Base-by-base conservation (phyloP, 169 alveolate species). In the Babesia ovis region DNA sequence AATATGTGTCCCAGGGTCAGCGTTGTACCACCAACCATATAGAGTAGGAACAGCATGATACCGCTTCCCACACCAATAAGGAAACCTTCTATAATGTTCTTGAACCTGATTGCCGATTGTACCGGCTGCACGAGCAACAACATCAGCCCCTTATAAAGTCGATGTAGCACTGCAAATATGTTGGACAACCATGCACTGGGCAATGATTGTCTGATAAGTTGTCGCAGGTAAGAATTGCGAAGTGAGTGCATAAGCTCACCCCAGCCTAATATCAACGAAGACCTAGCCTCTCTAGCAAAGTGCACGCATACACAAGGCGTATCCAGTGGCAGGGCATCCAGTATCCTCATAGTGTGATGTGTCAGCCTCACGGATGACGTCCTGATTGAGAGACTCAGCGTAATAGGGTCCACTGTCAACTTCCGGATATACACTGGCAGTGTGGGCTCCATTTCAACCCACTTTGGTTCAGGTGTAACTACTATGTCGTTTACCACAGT, bases 161-260 rank as follows among this genome's bases (percentile, higher is more conserved):
- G 96, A 50, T 89, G 77, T 46, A 92, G 73, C 56, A 92, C 73
- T 3, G 97, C 97, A 50, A 91, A 76, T 12, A 95, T 85, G 68
- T 93, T 91, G 32, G 95, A 89, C 51, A 93, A 85, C 93, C 96
- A 92, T 23, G 94, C 95, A 14, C 93, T 90, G 25, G 97, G 97
- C 29, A 94, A 80, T 5, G 96, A 91, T 60, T 92, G 94, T 54
- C 97, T 84, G 41, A 93, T 86, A 27, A 94, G 84, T 69, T 93
- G 95, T 46, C 95, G 84, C 60, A 94, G 82, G 87, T 94, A 94
- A 14, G 95, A 83, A 60, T 91, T 76, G 37, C 88, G 56, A 57
- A 93, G 84, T 18, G 93, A 85, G 42, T 91, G 92, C 62, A 86
- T 56, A 23, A 94, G 91, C 67, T 93, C 97, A 45, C 82, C 89